phyloP scores from a whole-genome alignment of 2,329 filamentous ascomycete species.

The Arthrobotrys sphaeroides region DNA sequence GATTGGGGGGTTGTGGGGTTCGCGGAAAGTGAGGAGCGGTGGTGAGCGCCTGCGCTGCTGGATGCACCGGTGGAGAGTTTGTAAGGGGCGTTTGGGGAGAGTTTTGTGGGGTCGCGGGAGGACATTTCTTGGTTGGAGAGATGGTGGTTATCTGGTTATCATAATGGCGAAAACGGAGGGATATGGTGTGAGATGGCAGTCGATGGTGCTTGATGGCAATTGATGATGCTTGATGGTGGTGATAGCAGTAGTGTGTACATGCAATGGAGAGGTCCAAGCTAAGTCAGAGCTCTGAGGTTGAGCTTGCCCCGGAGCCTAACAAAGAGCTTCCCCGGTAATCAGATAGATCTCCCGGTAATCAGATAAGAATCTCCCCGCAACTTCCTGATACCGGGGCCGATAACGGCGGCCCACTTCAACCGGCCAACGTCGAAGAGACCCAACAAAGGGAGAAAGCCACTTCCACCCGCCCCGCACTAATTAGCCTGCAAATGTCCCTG shows the following conservation, averaged over 20 bases:
- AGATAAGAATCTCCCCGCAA: neutral
- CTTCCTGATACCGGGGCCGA: constrained; percentile 32
- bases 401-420: constrained; percentile 23
- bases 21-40: constrained; percentile 30
- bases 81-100: constrained; percentile 46
- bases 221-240: no score
- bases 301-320: neutral
- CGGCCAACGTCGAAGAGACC: neutral
- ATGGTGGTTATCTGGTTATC: constrained; percentile 31
- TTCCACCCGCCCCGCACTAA: neutral
- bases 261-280: neutral
- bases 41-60: neutral
- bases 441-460: neutral
- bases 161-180: constrained; percentile 13
- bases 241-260: neutral
- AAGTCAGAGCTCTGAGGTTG: neutral
- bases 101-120: constrained; percentile 49
- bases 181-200: neutral
- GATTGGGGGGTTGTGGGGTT: constrained; percentile 50
- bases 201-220: no score
- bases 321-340: no score
- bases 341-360: neutral
- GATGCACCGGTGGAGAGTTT: constrained; percentile 11
- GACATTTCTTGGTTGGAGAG: constrained; percentile 20
- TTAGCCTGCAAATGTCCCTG: constrained; percentile 31